Base-by-base conservation (phyloP, 768 basidiomycete species). In the Artomyces pyxidatus region DNA sequence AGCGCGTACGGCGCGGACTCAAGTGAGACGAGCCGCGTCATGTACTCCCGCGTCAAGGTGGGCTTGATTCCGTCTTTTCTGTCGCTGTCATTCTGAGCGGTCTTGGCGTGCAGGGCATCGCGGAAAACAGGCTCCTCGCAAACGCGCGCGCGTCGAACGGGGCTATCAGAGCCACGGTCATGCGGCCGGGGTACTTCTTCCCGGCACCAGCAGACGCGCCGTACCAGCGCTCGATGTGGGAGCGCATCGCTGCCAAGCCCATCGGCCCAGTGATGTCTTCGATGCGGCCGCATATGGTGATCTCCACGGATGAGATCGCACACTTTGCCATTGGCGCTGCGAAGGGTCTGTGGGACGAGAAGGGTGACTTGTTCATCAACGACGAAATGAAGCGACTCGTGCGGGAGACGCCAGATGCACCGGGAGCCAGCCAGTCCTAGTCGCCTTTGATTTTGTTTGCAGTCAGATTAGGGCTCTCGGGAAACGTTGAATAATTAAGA, bases 1-100 rank as follows among this genome's bases (percentile, higher is more conserved):
- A 63, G 60, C 21, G 63, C 61, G 7, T 42, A 53, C 17, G 60
- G 62, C 6, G 63, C 63, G 6, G 57, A 58, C 47, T 58, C 61
- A 40, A 47, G 23, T 32, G 63, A 63, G 54, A 57, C 51, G 10
- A 55, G 57, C 30, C 27, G 51, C 27, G 17, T 30, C 4, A 27
- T 64, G 17, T 64, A 61, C 38, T 37, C n/a, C 1, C 55, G 53
- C 21, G 55, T 64, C 3, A 46, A 46, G 30, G 45, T 46, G 32
- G 23, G 35, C 16, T 26, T 19, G 9, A 10, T 32, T 30, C 17
- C 11, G 9, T 3, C 16, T 1, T 38, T 26, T 27, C 35, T 17
- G 7, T 0, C 12, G 22, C 21, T 11, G 14, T 25, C 19, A 19
- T 23, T 22, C 19, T 40, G 4, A n/a, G 26, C 27, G 9, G 16